Conservation (phyloP, 2,329 filamentous ascomycete species). For the Aspergillus persii region DNA sequence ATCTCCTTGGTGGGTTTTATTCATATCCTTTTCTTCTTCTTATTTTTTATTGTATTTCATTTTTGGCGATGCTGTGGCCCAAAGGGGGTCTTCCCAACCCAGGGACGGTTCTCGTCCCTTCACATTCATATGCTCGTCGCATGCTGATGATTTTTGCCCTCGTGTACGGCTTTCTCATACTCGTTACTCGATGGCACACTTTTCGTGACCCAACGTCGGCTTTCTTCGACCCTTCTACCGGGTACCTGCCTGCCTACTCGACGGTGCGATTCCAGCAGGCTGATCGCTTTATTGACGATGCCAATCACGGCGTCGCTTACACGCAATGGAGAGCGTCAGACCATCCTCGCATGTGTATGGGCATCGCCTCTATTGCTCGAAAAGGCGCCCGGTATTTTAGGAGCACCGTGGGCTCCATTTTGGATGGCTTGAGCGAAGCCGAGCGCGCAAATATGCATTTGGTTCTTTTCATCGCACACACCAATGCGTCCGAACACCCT, state of each 20-base stretch:
- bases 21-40: background rate
- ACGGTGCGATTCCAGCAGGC: background rate
- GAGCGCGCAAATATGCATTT: slow-evolving; percentile 45
- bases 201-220: background rate
- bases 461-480: slow-evolving; percentile 46
- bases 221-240: background rate
- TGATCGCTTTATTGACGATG: background rate
- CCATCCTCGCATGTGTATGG: slow-evolving; percentile 38
- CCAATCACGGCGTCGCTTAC: background rate
- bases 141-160: background rate
- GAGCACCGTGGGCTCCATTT: slow-evolving; percentile 44
- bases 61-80: background rate
- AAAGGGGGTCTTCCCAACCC: background rate
- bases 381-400: slow-evolving; percentile 41
- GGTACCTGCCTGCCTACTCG: background rate
- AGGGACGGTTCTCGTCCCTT: background rate
- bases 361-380: slow-evolving; percentile 44
- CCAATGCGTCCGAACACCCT: slow-evolving; percentile 41
- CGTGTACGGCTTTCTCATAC: background rate
- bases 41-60: too few relatives aligned
- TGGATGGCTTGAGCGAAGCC: slow-evolving; percentile 41
- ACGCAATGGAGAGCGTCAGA: background rate
- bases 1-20: background rate
- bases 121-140: background rate
- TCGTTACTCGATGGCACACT: background rate